Evolutionary conservation across 495 filamentous ascomycete species (phyloP).

Genomic region (Talaromyces stipitatus): DNA sequence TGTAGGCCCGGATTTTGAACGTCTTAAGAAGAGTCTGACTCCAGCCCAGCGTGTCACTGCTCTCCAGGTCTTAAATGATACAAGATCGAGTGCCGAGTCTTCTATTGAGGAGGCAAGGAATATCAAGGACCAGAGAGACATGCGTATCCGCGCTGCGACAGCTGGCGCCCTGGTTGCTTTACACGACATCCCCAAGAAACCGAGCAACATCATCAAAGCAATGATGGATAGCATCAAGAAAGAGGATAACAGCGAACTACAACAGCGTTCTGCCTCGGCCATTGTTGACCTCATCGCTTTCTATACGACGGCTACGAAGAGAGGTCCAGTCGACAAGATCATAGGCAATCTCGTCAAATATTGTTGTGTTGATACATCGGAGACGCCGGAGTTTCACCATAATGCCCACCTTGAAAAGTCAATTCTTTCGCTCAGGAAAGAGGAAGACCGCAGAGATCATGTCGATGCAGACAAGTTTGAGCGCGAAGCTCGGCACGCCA

Average conservation of each 20-base stretch:
- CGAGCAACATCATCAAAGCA: slow-evolving; percentile 79
- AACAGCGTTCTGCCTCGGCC: slow-evolving; percentile 77
- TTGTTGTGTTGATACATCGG: slow-evolving; percentile 92
- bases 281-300: slow-evolving; percentile 78
- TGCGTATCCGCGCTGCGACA: slow-evolving; percentile 79
- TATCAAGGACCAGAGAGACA: slow-evolving; percentile 73
- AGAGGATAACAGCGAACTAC: slow-evolving; percentile 86
- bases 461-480: slow-evolving; percentile 84
- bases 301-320: slow-evolving; percentile 67
- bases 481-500: slow-evolving; percentile 72
- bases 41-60: slow-evolving; percentile 78
- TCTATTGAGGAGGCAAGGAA: slow-evolving; percentile 71
- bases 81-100: slow-evolving; percentile 55
- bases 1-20: slow-evolving; percentile 72
- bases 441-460: slow-evolving; percentile 92
- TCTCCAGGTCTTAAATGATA: slow-evolving; percentile 63
- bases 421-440: slow-evolving; percentile 87
- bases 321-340: slow-evolving; percentile 84
- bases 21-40: slow-evolving; percentile 73
- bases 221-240: slow-evolving; percentile 98
- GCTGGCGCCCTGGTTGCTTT: slow-evolving; percentile 85
- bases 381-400: slow-evolving; percentile 86
- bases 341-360: slow-evolving; percentile 92
- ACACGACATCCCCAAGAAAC: slow-evolving; percentile 80
- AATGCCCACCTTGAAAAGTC: slow-evolving; percentile 67